Evolutionary conservation across 768 basidiomycete species (phyloP), one percentile per base, ranked within the genome.

Genomic region (Agrocybe chaxingu): DNA sequence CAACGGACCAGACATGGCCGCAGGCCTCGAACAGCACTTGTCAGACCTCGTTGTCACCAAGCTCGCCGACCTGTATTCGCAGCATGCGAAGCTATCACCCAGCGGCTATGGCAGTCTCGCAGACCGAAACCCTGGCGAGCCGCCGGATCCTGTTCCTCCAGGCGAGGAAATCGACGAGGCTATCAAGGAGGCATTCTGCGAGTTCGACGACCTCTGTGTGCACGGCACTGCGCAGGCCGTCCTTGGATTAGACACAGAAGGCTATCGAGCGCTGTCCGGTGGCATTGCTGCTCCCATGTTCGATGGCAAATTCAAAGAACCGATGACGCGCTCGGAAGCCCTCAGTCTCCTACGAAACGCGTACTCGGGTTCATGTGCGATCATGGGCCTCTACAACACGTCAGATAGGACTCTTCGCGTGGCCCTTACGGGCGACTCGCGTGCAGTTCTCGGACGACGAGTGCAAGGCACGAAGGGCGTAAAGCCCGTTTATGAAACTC

Each of bases 401-500:
- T 60, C 66, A 35, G 62, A 68, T 12, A 63, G 70, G 3, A 56
- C 65, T 4, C 62, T 80, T 1, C 72, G 70, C 50, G 62, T 78
- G 11, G 73, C 76, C 1, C 57, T 74, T 18, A 73, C 74, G 0
- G 78, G 79, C 0, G 75, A 78, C 54, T 76, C 71, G 4, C 74
- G 77, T 36, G 79, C 79, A 2, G 66, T 81, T 3, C 65, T 79
- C 9, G 79, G 79, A 0, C 64, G 78, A 18, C 70, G 67, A 1
- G 54, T 64, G 1, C 45, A 43, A 1, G 52, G 44, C 16, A 12
- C 40, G 8, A 53, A 52, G 11, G 53, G 58, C 48, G 51, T 59
- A 19, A 51, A 49, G n/a, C 61, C 54, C 10, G 51, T 45, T 16
- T 80, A 72, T 58, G 67, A 73, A 38, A 68, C 71, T 1, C 72